Percentiles rank a stretch among this genome's conserved stretches.
These are phyloP conservation scores for Hanseniaspora uvarum DNA, from an alignment of 1,139 yeast genomes.

Conservation along the genomic window DNA sequence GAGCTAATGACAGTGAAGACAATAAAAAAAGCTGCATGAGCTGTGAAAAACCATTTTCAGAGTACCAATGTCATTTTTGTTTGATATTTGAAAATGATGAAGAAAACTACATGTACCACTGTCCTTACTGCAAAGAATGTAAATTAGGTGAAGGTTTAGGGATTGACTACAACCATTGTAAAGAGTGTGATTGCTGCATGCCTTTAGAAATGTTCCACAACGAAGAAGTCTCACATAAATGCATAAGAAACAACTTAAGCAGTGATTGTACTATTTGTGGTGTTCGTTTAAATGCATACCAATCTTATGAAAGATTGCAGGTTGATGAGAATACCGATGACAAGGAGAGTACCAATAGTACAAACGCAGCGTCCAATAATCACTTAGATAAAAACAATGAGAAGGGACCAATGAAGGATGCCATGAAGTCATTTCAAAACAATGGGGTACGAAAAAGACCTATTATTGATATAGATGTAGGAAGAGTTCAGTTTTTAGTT, in stretches of 20 bases:
- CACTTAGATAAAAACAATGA: not conserved
- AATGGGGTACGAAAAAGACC: slow-evolving; percentile 5
- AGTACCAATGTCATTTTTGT: slow-evolving; percentile 68
- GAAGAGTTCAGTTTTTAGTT: slow-evolving; percentile 13
- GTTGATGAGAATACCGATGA: not conserved
- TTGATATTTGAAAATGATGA: slow-evolving; percentile 76
- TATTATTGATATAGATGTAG: not conserved
- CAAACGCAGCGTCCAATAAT: not conserved
- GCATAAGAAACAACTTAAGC: slow-evolving; percentile 8
- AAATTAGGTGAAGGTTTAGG: slow-evolving; percentile 80
- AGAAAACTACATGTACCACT: slow-evolving; percentile 74
- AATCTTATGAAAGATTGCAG: not conserved
- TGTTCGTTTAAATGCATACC: slow-evolving; percentile 1
- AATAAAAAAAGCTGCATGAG: slow-evolving; percentile 46
- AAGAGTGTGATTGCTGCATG: slow-evolving; percentile 81
- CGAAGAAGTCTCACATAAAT: slow-evolving; percentile 27
- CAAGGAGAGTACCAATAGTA: not conserved
- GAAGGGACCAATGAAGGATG: not conserved
- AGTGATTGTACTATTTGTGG: slow-evolving; percentile 17
- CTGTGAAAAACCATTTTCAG: slow-evolving; percentile 54
- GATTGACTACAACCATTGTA: slow-evolving; percentile 82
- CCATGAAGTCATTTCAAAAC: not conserved
- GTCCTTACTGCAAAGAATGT: slow-evolving; percentile 87
- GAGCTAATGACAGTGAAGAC: not conserved
- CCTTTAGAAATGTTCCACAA: slow-evolving; percentile 60